Evolutionary conservation across 192 early-diverging fungal genomes (phyloP), one percentile per base, ranked within the genome.

Genomic region (Diversispora eburnea): DNA sequence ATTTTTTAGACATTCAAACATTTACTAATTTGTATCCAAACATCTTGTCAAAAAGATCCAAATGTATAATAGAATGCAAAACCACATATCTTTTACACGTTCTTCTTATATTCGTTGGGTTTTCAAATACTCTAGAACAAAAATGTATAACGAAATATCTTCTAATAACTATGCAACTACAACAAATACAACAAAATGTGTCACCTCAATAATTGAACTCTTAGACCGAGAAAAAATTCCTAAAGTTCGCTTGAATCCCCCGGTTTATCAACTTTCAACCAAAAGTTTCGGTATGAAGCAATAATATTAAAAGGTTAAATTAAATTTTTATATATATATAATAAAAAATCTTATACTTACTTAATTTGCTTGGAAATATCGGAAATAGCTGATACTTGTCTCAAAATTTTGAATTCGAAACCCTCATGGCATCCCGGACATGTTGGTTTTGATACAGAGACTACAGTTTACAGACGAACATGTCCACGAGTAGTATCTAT

Each of bases 391-490:
- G 33, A 49, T 22, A 12, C 9, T 25, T 73, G 72, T 42, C 51
- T 73, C 60, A 8, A 52, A 12, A 64, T 73, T 17, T 19, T 73
- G 17, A 51, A n/a, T 39, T 12, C 17, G 13, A 13, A 33, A 52
- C 60, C 48, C 6, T 5, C 19, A 45, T 73, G 77, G 61, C 46
- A 25, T 9, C 55, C 63, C 2, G 78, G 72, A 41, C 70, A 75
- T 12, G 75, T 82, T 13, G 81, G 81, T 39, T 82, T 82, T 33
- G 81, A 82, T 59, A 82, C 81, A 3, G 81, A 82, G 57, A 82
- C 81, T 22, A 77, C 80, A 42, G 54, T 51, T 7, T 66, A 73
- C 17, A 48, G 77, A 9, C 56, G 48, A n/a, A 20, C 54, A n/a
- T 59, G 57, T n/a, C 67, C 57, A 10, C 20, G 20, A 2, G 46